Evolutionary conservation across 441 rosid species (phyloP).

Genomic region (Syzygium malaccense): DNA sequence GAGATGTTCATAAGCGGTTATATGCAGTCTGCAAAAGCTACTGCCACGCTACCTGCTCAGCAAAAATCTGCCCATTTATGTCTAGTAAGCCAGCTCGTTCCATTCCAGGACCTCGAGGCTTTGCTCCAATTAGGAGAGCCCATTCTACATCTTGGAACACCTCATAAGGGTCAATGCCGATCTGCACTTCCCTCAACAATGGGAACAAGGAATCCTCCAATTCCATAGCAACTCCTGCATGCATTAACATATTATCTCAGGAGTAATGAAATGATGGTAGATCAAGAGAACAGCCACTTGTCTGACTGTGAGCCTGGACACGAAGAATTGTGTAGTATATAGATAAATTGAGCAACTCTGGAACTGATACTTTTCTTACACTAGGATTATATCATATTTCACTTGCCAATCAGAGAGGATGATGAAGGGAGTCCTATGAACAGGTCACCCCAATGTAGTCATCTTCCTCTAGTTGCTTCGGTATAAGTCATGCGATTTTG

Average conservation of each 20-base stretch:
- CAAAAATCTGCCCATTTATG: constrained; percentile 86
- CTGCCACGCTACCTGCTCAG: constrained; percentile 53
- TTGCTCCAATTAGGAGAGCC: constrained; percentile 96
- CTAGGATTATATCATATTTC: neutral
- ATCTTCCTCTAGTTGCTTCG: neutral
- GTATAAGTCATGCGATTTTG: neutral
- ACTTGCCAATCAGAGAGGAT: neutral
- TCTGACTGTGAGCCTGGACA: neutral
- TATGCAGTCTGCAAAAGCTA: neutral
- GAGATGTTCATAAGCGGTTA: neutral
- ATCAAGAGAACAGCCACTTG: neutral
- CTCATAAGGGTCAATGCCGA: constrained; percentile 73
- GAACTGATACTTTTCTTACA: neutral
- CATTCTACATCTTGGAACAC: constrained; percentile 88
- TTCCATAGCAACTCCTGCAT: constrained; percentile 92
- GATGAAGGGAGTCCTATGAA: neutral
- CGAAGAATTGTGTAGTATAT: neutral
- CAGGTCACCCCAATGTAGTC: neutral
- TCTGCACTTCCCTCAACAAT: constrained; percentile 79
- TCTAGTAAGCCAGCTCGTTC: constrained; percentile 87
- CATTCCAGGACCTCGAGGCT: constrained; percentile 98
- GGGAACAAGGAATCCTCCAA: constrained; percentile 95
- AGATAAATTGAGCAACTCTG: neutral
- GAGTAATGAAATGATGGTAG: neutral
- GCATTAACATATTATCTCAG: neutral